Evolutionary conservation across 2,329 filamentous ascomycete species (phyloP).

Genomic region (Corynespora cassiicola): DNA sequence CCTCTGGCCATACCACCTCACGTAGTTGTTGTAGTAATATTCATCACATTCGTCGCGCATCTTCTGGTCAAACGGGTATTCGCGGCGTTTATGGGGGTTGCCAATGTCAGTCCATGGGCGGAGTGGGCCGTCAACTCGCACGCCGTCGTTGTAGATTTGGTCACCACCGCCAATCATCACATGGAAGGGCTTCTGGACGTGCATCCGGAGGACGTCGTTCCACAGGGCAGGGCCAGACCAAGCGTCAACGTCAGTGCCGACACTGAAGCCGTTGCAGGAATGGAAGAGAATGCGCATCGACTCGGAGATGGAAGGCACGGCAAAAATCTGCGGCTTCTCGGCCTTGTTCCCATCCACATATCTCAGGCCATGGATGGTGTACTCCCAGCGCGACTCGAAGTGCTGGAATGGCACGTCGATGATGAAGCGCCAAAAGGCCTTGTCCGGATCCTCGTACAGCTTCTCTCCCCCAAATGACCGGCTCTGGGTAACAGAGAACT

Average conservation of each 20-base stretch:
- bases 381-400: constrained; percentile 80
- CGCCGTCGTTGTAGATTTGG: constrained; percentile 79
- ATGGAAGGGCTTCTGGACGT: constrained; percentile 66
- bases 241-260: constrained; percentile 68
- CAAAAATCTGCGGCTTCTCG: constrained; percentile 53
- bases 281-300: constrained; percentile 75
- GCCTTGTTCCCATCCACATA: constrained; percentile 59
- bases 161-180: constrained; percentile 89
- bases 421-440: constrained; percentile 66
- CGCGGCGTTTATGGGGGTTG: constrained; percentile 66
- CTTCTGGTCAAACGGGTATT: constrained; percentile 70
- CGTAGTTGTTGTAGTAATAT: constrained; percentile 68
- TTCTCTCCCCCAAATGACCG: constrained; percentile 57
- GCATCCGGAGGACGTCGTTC: constrained; percentile 69
- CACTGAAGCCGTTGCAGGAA: constrained; percentile 72
- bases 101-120: constrained; percentile 67
- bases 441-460: constrained; percentile 65
- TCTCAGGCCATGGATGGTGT: constrained; percentile 71
- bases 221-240: constrained; percentile 69
- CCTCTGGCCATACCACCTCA: constrained; percentile 72
- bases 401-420: constrained; percentile 69
- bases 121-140: constrained; percentile 83
- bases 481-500: constrained; percentile 29
- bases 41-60: constrained; percentile 66
- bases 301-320: constrained; percentile 64